Conservation (phyloP, 768 basidiomycete species). For the Trametes cubensis region DNA sequence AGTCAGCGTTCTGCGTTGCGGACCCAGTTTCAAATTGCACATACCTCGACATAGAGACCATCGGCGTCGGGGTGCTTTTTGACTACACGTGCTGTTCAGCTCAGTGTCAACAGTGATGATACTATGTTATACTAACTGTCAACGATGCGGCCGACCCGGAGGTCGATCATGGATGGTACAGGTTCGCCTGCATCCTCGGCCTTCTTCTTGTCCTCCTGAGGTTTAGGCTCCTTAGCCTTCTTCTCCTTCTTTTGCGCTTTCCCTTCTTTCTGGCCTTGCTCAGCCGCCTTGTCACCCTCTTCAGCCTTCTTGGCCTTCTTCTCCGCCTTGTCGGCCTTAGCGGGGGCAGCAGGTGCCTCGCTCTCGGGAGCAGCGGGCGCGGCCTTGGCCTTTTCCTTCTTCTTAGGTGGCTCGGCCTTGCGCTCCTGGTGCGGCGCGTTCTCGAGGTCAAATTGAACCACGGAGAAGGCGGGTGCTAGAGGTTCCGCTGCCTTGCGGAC, state of each 20-base stretch:
- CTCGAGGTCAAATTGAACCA: constrained; percentile 71
- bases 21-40: too few species aligned
- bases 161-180: constrained; percentile 94
- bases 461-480: constrained; percentile 53
- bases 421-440: constrained; percentile 76
- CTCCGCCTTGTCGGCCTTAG: constrained; percentile 38
- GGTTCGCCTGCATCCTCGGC: constrained; percentile 79
- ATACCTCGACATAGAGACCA: constrained; percentile 91
- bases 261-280: constrained; percentile 60
- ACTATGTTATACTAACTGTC: constrained; percentile 62
- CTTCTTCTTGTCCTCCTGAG: constrained; percentile 21
- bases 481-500: constrained; percentile 61
- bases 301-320: constrained; percentile 42
- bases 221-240: constrained; percentile 26
- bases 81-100: constrained; percentile 50
- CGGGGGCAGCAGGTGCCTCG: constrained; percentile 27
- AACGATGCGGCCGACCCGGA: constrained; percentile 90
- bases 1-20: neutral
- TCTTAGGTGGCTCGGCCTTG: constrained; percentile 71
- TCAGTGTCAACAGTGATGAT: neutral
- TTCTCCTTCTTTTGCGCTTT: constrained; percentile 41
- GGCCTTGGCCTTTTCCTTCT: constrained; percentile 61
- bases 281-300: constrained; percentile 34
- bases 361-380: constrained; percentile 30
- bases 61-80: constrained; percentile 97